These are phyloP conservation scores for Dryadomyces quercus-mongolicae DNA, from an alignment of 2,329 filamentous ascomycete species.

Conservation along the genomic window DNA sequence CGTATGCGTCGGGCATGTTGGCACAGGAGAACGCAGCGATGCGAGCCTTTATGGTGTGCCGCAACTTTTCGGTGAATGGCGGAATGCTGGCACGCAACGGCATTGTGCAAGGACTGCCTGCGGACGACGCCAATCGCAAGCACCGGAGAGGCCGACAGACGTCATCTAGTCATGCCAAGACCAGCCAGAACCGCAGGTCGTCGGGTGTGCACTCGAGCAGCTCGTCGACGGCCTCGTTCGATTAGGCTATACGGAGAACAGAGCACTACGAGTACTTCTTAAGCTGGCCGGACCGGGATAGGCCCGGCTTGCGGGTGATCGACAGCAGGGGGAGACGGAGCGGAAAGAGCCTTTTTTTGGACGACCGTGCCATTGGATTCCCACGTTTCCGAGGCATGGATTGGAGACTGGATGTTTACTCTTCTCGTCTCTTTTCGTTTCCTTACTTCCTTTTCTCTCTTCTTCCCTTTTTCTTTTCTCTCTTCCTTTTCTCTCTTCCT, in stretches of 20 bases:
- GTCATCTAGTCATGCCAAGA: conserved; percentile 13
- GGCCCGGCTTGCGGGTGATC: neutral
- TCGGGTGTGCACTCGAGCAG: conserved; percentile 50
- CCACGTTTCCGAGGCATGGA: too few relatives aligned
- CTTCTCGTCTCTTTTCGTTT: too few relatives aligned
- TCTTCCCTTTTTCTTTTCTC: neutral
- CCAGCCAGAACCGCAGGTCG: neutral
- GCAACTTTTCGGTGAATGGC: conserved; percentile 93
- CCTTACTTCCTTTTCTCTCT: neutral
- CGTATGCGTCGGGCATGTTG: conserved; percentile 69
- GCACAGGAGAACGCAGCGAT: conserved; percentile 91
- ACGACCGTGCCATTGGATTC: neutral
- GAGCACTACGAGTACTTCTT: neutral
- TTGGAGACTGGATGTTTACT: too few relatives aligned
- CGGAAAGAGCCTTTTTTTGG: neutral
- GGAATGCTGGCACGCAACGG: conserved; percentile 70
- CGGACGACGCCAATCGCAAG: conserved; percentile 36
- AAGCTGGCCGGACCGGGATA: neutral
- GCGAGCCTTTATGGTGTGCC: conserved; percentile 94
- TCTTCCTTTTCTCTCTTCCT: neutral
- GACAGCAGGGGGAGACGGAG: too few relatives aligned
- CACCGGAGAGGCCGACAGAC: conserved; percentile 36
- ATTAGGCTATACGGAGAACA: conserved; percentile 22
- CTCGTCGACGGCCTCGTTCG: conserved; percentile 48
- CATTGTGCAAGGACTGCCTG: conserved; percentile 54